Base-by-base conservation (phyloP, 2,329 filamentous ascomycete genomes). In the Colletotrichum sublineola region DNA sequence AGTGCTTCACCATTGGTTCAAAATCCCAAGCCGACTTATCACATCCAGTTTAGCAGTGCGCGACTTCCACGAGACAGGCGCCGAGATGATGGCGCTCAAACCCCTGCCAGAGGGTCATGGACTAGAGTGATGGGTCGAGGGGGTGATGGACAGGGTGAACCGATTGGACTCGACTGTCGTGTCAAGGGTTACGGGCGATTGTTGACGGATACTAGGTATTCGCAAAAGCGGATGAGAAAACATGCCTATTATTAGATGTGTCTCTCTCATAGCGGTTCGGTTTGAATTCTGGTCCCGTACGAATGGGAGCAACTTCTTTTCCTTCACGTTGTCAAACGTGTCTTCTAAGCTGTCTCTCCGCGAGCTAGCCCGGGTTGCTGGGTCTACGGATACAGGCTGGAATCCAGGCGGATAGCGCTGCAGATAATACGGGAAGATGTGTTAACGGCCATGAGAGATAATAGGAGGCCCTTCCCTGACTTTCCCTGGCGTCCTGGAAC, bases 381-480 rank as follows among this genome's bases (percentile, higher is more conserved):
- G 20, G 31, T 55, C 29, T 31, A 46, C 33, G 50, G 44, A 24
- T 36, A 36, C 50, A 33, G 44, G 44, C 44, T 42, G 40, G 14
- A 6, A 24, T 24, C 24, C 24, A 24, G 24, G 24, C 24, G 24
- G 46, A 31, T 46, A 50, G 62, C 42, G 36, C 62, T 31, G 31
- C 20, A 29, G 60, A 24, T 40, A 50, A 38, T 33, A 42, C 61
- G 48, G 61, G 38, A 14, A 52, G 36, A 33, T 50, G 60, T 48
- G 31, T 42, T 29, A 52, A 44, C 29, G 46, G 33, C 58, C 42
- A 63, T 56, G 44, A 66, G 31, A 53, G 42, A 44, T 63, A 42
- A 44, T 68, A 67, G 46, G 64, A 46, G 52, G 64, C n/a, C 55
- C 65, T 68, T 71, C 68, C 64, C 58, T 57, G 62, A 44, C 20